Conservation (phyloP, 768 basidiomycete species). For the Phlebiopsis gigantea region DNA sequence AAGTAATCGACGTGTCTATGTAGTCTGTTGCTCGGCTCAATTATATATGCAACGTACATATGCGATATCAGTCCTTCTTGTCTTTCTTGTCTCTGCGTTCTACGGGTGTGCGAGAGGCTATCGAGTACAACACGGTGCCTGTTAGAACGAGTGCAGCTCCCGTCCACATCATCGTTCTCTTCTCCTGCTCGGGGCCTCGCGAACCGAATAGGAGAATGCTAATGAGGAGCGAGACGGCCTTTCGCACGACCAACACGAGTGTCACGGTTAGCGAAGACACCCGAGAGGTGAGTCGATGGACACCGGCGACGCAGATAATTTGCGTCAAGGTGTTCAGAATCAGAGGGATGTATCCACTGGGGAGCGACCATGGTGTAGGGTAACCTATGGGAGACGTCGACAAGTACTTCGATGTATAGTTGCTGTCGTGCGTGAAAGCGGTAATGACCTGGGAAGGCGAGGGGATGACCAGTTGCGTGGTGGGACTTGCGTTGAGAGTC, state of each 20-base stretch:
- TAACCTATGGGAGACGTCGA: slow-evolving; percentile 10
- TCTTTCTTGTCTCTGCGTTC: not conserved
- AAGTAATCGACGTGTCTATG: not conserved
- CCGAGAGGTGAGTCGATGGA: slow-evolving; percentile 76
- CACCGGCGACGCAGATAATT: slow-evolving; percentile 80
- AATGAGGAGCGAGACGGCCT: slow-evolving; percentile 70
- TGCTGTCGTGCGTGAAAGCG: slow-evolving; percentile 11
- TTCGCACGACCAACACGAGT: slow-evolving; percentile 75
- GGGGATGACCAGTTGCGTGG: slow-evolving; percentile 16
- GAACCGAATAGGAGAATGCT: slow-evolving; percentile 53
- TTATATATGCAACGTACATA: not conserved
- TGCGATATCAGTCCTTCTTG: slow-evolving; percentile 5
- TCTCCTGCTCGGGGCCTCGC: slow-evolving; percentile 17
- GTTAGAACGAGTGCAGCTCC: slow-evolving; percentile 65
- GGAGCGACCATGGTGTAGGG: slow-evolving; percentile 27
- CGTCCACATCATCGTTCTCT: slow-evolving; percentile 50
- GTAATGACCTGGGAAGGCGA: not conserved
- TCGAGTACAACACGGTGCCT: slow-evolving; percentile 68
- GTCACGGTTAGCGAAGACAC: slow-evolving; percentile 74
- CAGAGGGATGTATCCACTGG: slow-evolving; percentile 61
- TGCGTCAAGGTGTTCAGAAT: slow-evolving; percentile 78
- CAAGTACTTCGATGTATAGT: slow-evolving; percentile 26
- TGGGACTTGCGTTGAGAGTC: slow-evolving; percentile 36
- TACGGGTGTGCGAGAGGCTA: slow-evolving; percentile 18
- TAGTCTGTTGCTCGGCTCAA: not conserved